These are phyloP conservation scores for Jaenimonas drosophilae DNA, from an alignment of 208 protist genomes.

Conservation along the genomic window DNA sequence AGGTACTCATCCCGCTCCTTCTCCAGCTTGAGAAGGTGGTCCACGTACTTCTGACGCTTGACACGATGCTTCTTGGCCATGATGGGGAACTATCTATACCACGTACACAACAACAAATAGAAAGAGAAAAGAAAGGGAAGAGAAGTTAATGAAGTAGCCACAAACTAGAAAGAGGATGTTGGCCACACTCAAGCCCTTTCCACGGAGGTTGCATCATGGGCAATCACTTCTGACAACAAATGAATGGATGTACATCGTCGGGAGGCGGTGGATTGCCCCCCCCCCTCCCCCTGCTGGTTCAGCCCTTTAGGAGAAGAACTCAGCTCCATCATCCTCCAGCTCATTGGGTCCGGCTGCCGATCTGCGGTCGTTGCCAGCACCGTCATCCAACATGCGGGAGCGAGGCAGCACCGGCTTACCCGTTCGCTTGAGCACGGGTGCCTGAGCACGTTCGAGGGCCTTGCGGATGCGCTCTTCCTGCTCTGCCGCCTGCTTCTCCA, in stretches of 20 bases:
- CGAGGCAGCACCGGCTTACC: constrained; percentile 82
- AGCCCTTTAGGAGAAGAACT: constrained; percentile 27
- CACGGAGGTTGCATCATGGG: background rate
- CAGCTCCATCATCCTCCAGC: constrained; percentile 22
- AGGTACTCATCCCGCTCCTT: constrained; percentile 69
- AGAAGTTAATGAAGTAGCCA: background rate
- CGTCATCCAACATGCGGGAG: constrained; percentile 39
- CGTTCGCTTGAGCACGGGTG: constrained; percentile 47
- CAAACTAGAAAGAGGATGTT: background rate
- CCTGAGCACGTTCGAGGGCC: constrained; percentile 73
- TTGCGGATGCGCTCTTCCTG: constrained; percentile 64
- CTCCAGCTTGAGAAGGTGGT: constrained; percentile 54
- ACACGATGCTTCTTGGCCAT: constrained; percentile 88
- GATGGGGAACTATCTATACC: background rate
- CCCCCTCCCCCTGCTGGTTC: background rate
- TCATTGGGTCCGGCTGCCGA: constrained; percentile 9
- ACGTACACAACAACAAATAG: constrained; percentile 1
- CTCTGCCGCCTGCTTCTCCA: constrained; percentile 63
- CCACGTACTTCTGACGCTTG: constrained; percentile 77
- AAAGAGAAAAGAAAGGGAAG: constrained; percentile 10
- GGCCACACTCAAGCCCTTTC: background rate
- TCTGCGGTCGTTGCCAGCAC: constrained; percentile 17
- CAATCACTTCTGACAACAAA: background rate
- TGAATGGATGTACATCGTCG: background rate
- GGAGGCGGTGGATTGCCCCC: background rate